Base-by-base conservation (phyloP, 2,329 filamentous ascomycete species). In the Botrytis medusae region DNA sequence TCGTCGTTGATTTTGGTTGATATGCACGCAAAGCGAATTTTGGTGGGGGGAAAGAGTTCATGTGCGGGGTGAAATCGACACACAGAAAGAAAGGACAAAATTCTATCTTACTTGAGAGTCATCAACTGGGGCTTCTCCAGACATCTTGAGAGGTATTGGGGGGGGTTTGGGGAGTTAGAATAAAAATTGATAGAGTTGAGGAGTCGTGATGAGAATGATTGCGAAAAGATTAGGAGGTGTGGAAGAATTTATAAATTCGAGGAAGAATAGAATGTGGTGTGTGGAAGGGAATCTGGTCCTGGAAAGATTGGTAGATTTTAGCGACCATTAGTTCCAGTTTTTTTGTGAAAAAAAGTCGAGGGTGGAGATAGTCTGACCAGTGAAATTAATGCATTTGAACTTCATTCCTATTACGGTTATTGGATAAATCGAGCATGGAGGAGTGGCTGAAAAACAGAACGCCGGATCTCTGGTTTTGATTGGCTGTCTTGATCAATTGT, bases 101-200 rank as follows among this genome's bases (percentile, higher is more conserved):
- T 74, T 40, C 14, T 68, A 51, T 62, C 87, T 81, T 87, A 91
- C 89, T 87, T 89, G 87, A 79, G 87, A 87, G 81, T 91, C 89
- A 74, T 73, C 68, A 29, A 69, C 54, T 34, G 44, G 40, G 54
- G 42, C 29, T 64, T 73, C 67, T 32, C 90, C 89, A 83, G 89
- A 87, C 89, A 91, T 91, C 82, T 82, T 89, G 71, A 60, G 37
- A 46, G 20, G n/a, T 34, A 25, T 51, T 16, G 44, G 34, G 62
- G 32, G 32, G 46, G 51, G 42, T 25, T 37, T 51, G 42, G 25
- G n/a, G 4, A 16, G 29, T 42, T 64, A 57, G 18, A 40, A 71
- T 64, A 48, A 71, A 46, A 86, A 84, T 80, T 80, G 48, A 32
- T 63, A 34, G 69, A 44, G 42, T 32, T 46, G n/a, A 32, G n/a